Evolutionary conservation across 495 filamentous ascomycete species (phyloP), one percentile per base, ranked within the genome.

Genomic region (Cercophora samala): DNA sequence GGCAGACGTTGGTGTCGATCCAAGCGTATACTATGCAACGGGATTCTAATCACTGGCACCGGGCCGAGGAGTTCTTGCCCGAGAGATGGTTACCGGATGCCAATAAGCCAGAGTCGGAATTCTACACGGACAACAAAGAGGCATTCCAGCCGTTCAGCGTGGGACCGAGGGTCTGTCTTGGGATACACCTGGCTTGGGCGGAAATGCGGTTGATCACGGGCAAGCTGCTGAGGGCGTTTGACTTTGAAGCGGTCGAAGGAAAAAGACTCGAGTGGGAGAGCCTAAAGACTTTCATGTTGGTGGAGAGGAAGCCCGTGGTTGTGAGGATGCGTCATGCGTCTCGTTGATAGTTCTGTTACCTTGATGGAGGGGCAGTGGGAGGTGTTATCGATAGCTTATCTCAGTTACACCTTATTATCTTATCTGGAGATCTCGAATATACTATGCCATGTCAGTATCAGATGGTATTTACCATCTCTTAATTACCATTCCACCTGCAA

Each of bases 121-220:
- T 68, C 60, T 69, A 42, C 23, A 68, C 72, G 24, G 87, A 90
- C 68, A 68, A 75, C 5, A 70, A 73, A 17, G 76, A 81, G 21
- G 81, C 80, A 11, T 72, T 83, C 56, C 80, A 85, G 56, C 81
- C 86, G 1, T 90, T 89, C 58, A 77, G 77, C 42, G 25, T 80
- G 25, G 87, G 87, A 0, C 83, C 81, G 0, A 68, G 85, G 17
- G 80, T 83, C 55, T 89, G 86, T 62, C 77, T 87, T 63, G 87
- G 86, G 5, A 76, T 79, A 66, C 81, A 84, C 63, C 66, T 85
- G 37, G 85, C 85, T 21, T 83, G 75, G 58, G 74, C 74, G 18
- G 84, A 88, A 67, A 83, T 87, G 76, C 74, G 77, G 4, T 67
- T 83, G 1, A 77, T 87, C 37, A 55, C 87, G 15, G 74, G 83